Conservation (phyloP, 163 green algal genomes). For the Coccomyxa subellipsoidea region DNA sequence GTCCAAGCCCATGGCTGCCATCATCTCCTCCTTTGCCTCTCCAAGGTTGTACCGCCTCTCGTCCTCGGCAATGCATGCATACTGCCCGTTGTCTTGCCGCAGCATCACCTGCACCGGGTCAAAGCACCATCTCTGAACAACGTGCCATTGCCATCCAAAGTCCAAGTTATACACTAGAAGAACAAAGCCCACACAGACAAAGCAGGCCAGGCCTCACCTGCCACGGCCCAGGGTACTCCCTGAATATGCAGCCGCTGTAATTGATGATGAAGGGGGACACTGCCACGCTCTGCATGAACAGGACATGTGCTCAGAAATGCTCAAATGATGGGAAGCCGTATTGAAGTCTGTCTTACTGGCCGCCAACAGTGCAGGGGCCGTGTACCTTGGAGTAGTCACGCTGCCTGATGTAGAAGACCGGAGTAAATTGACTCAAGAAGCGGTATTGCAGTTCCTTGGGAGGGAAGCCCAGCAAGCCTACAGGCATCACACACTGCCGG, state of each 20-base stretch:
- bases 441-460: constrained; percentile 86
- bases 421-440: constrained; percentile 84
- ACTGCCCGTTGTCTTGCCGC: constrained; percentile 82
- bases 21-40: constrained; percentile 85
- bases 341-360: too few relatives aligned
- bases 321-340: too few relatives aligned
- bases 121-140: too few relatives aligned
- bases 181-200: background rate
- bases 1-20: constrained; percentile 86
- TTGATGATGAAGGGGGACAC: constrained; percentile 95
- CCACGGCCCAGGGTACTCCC: constrained; percentile 93
- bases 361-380: too few relatives aligned
- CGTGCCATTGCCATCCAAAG: too few relatives aligned
- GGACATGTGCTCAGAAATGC: too few relatives aligned
- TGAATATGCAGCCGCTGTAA: constrained; percentile 92
- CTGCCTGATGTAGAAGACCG: constrained; percentile 90
- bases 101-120: constrained; percentile 79
- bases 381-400: constrained; percentile 83
- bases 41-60: constrained; percentile 76
- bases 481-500: background rate
- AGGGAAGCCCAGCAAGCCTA: constrained; percentile 86
- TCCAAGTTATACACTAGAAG: too few relatives aligned
- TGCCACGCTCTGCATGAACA: constrained; percentile 64
- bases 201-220: constrained; percentile 56
- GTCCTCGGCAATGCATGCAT: constrained; percentile 86